Percentiles rank a stretch among this genome's conserved stretches.
phyloP scores from a whole-genome alignment of 768 basidiomycete genomes.

The Kwoniella sp. region DNA sequence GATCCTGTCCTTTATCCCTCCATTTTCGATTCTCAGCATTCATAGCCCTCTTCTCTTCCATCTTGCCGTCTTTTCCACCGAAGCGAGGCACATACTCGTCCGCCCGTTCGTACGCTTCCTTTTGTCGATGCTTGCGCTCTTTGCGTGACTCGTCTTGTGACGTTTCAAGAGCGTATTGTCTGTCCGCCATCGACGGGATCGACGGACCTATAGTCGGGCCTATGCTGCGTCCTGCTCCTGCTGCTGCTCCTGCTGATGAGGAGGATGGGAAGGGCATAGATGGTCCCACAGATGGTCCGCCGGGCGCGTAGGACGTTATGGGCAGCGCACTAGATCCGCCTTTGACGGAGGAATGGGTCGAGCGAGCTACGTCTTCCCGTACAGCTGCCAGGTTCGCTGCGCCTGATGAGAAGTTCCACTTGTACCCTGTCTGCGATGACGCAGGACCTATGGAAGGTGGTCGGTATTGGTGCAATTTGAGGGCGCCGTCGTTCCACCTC shows the following conservation, averaged over 20 bases:
- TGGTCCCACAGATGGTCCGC: conserved; percentile 35
- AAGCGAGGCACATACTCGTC: conserved; percentile 80
- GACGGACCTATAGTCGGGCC: conserved; percentile 21
- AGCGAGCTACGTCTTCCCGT: conserved; percentile 64
- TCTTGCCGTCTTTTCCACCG: conserved; percentile 77
- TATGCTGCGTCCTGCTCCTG: conserved; percentile 4
- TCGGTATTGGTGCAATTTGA: conserved; percentile 39
- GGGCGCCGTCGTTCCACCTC: conserved; percentile 59
- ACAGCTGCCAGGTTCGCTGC: conserved; percentile 66
- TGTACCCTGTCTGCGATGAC: conserved; percentile 75
- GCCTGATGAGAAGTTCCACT: conserved; percentile 78
- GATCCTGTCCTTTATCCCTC: conserved; percentile 70
- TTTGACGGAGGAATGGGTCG: conserved; percentile 56
- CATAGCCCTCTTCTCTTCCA: conserved; percentile 80
- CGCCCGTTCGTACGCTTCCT: conserved; percentile 68
- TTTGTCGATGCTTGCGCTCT: conserved; percentile 70
- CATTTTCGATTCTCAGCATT: conserved; percentile 73
- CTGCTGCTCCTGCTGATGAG: background rate
- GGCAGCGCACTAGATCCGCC: conserved; percentile 6
- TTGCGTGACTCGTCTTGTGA: conserved; percentile 60
- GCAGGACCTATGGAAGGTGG: conserved; percentile 61
- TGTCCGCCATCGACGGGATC: conserved; percentile 52
- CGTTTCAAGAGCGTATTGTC: conserved; percentile 69
- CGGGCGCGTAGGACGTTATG: conserved; percentile 18
- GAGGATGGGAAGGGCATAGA: conserved; percentile 43